These are phyloP conservation scores for Eucalyptus tenuipes DNA, from an alignment of 345 rosid species.

Conservation along the genomic window DNA sequence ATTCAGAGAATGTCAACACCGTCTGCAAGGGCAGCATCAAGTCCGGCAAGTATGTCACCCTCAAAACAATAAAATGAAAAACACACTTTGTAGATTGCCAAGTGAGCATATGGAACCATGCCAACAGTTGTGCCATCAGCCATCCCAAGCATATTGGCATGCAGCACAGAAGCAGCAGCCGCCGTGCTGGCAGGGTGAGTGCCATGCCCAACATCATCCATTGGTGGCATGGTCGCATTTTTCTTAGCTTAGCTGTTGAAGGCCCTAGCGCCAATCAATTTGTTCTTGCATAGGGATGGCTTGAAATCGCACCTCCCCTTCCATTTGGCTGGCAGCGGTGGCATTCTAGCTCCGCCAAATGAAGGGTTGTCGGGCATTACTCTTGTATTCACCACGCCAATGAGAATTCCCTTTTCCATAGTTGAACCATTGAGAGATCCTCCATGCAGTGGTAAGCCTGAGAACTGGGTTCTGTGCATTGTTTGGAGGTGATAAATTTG, in stretches of 20 bases:
- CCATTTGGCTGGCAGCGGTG: neutral
- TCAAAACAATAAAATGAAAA: neutral
- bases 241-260: neutral
- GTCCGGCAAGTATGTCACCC: neutral
- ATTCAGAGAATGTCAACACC: neutral
- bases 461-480: neutral
- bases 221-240: neutral
- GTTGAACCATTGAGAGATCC: neutral
- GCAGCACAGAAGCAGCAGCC: neutral
- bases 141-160: neutral
- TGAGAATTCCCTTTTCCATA: neutral
- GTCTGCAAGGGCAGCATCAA: neutral
- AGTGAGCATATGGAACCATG: neutral
- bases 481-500: neutral
- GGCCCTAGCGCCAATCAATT: neutral
- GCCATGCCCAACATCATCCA: neutral
- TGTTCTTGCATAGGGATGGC: neutral
- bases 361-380: neutral
- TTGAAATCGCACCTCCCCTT: neutral
- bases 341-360: neutral
- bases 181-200: neutral
- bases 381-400: neutral
- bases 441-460: neutral
- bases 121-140: neutral
- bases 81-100: neutral